Evolutionary conservation across 176 grass and related monocot genomes (phyloP).

Genomic region (Musa acuminata): DNA sequence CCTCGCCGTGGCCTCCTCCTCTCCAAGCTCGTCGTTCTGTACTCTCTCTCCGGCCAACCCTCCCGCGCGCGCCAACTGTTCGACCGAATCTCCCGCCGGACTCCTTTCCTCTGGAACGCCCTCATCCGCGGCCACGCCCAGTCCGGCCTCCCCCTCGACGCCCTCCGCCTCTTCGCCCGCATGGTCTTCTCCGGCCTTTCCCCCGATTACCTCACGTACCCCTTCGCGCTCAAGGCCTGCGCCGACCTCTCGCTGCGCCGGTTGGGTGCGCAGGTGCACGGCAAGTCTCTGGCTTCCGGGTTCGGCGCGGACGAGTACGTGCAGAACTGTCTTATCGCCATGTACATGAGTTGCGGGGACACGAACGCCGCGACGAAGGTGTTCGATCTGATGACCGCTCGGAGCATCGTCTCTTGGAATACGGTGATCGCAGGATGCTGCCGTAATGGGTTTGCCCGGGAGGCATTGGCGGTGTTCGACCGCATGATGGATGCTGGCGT

Average conservation of each 20-base stretch:
- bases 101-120: conserved; percentile 30
- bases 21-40: conserved; percentile 7
- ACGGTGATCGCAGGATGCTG: conserved; percentile 38
- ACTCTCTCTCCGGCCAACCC: conserved; percentile 17
- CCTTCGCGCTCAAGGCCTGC: conserved; percentile 56
- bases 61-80: conserved; percentile 36
- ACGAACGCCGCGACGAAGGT: conserved; percentile 20
- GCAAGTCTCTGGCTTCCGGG: conserved; percentile 34
- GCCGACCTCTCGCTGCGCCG: conserved; percentile 21
- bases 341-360: conserved; percentile 51
- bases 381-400: conserved; percentile 32
- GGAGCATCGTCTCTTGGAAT: conserved; percentile 47
- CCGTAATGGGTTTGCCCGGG: conserved; percentile 27
- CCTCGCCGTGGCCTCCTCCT: conserved; percentile 9
- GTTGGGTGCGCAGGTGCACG: conserved; percentile 32
- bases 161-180: conserved; percentile 33
- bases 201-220: conserved; percentile 55
- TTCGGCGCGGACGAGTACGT: conserved; percentile 39
- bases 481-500: conserved; percentile 24
- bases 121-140: conserved; percentile 42
- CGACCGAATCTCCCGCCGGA: conserved; percentile 26
- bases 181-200: conserved; percentile 28
- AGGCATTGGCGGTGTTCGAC: conserved; percentile 40
- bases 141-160: conserved; percentile 25
- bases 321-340: conserved; percentile 49